Evolutionary conservation across 2,329 filamentous ascomycete species (phyloP).

Genomic region (Fusarium pseudonygamai): DNA sequence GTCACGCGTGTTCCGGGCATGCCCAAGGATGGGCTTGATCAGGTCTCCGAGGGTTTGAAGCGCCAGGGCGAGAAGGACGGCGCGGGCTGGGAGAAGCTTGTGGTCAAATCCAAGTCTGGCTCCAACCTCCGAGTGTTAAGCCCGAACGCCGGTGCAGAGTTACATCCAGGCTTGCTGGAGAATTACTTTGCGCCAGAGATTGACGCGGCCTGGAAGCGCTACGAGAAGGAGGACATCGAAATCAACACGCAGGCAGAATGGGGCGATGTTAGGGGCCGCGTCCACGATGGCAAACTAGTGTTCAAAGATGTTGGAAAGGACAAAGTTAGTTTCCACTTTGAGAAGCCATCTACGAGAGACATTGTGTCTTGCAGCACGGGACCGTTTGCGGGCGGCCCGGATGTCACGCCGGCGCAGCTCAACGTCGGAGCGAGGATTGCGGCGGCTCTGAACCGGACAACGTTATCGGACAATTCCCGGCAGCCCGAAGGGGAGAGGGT

Average conservation of each 20-base stretch:
- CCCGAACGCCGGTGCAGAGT: slow-evolving; percentile 60
- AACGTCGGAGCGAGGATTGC: slow-evolving; percentile 78
- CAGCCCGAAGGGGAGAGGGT: slow-evolving; percentile 64
- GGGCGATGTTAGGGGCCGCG: slow-evolving; percentile 58
- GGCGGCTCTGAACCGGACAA: slow-evolving; percentile 79
- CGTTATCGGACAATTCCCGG: slow-evolving; percentile 62
- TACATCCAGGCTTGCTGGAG: slow-evolving; percentile 56
- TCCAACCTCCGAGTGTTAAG: slow-evolving; percentile 60
- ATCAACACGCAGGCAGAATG: slow-evolving; percentile 65
- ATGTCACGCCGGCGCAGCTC: slow-evolving; percentile 58
- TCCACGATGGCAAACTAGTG: slow-evolving; percentile 51
- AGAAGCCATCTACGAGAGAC: slow-evolving; percentile 58
- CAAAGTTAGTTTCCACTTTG: slow-evolving; percentile 46
- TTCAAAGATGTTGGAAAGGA: slow-evolving; percentile 54
- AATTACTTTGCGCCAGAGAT: slow-evolving; percentile 63
- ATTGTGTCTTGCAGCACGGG: slow-evolving; percentile 66
- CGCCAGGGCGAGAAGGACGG: slow-evolving; percentile 58
- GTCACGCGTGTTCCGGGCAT: slow-evolving; percentile 61
- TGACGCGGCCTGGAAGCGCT: slow-evolving; percentile 62
- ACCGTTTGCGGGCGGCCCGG: slow-evolving; percentile 56
- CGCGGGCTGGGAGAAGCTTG: slow-evolving; percentile 62
- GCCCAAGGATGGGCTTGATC: slow-evolving; percentile 56
- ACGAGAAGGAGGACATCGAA: slow-evolving; percentile 54
- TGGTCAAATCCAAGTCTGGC: slow-evolving; percentile 54
- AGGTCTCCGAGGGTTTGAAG: slow-evolving; percentile 56